Evolutionary conservation across 768 basidiomycete species (phyloP).

Genomic region (Tricholoma flavovirens): DNA sequence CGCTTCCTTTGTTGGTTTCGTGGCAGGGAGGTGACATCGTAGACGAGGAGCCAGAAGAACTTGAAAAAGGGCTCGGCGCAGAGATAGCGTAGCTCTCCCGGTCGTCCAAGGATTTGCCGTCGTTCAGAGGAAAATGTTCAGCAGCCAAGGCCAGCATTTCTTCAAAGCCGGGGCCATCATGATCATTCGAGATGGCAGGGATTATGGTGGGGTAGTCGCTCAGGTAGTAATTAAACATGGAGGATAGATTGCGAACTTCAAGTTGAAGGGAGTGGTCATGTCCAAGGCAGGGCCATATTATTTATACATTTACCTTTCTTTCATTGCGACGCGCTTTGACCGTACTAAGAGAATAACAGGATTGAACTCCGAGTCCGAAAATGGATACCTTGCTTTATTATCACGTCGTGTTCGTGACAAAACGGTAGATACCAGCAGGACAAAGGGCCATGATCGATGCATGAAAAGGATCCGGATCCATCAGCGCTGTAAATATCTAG

Average conservation of each 20-base stretch:
- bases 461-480: constrained; percentile 1
- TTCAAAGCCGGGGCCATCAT: constrained; percentile 18
- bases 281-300: constrained; percentile 9
- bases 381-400: constrained; percentile 15
- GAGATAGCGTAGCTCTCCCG: neutral
- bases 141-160: constrained; percentile 8
- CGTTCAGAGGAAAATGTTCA: constrained; percentile 7
- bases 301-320: constrained; percentile 8
- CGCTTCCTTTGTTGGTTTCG: neutral
- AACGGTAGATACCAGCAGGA: constrained; percentile 1
- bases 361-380: constrained; percentile 10
- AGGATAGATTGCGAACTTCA: neutral
- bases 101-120: constrained; percentile 2
- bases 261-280: neutral
- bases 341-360: constrained; percentile 4
- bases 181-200: constrained; percentile 12
- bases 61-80: constrained; percentile 5
- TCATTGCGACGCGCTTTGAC: constrained; percentile 6
- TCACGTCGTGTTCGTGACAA: constrained; percentile 18
- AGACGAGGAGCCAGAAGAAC: constrained; percentile 9
- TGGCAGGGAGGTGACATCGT: neutral
- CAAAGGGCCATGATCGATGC: constrained; percentile 8
- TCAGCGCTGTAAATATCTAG: neutral
- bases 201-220: constrained; percentile 11
- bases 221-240: constrained; percentile 5